Percentiles rank a stretch among this genome's conserved stretches.
These are phyloP conservation scores for Colletotrichum chrysophilum DNA, from an alignment of 2,329 filamentous ascomycete species.

Conservation along the genomic window DNA sequence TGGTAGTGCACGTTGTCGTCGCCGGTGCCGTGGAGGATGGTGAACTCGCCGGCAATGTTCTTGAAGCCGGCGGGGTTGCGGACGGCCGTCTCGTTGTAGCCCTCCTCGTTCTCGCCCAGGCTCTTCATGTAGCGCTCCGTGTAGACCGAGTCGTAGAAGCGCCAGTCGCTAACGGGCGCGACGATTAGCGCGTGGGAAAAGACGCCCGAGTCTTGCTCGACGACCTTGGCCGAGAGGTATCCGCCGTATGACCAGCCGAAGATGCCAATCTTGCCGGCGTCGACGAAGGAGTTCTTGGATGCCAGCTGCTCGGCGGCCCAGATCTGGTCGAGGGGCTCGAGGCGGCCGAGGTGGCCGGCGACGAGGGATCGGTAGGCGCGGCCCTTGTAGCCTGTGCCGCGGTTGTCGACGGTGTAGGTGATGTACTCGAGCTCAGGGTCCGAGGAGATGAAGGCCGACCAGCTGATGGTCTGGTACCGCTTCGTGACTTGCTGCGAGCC, in stretches of 20 bases:
- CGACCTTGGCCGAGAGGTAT: conserved; percentile 69
- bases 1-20: conserved; percentile 79
- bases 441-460: conserved; percentile 68
- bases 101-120: conserved; percentile 57
- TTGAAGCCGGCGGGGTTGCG: conserved; percentile 65
- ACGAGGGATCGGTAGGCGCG: conserved; percentile 66
- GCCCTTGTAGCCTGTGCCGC: conserved; percentile 69
- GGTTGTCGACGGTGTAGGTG: conserved; percentile 71
- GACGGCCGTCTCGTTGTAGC: conserved; percentile 67
- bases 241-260: conserved; percentile 75
- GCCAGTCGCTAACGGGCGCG: conserved; percentile 71
- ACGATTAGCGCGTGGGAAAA: conserved; percentile 69
- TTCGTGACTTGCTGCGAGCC: conserved; percentile 67
- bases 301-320: conserved; percentile 66
- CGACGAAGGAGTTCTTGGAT: conserved; percentile 56
- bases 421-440: conserved; percentile 73
- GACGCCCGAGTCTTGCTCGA: conserved; percentile 64
- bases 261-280: conserved; percentile 65
- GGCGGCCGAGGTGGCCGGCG: conserved; percentile 62
- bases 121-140: conserved; percentile 78
- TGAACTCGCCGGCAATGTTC: conserved; percentile 63
- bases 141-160: conserved; percentile 75
- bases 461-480: conserved; percentile 58
- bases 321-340: conserved; percentile 71
- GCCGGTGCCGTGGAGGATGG: conserved; percentile 69